Conservation (phyloP, 2,329 filamentous ascomycete species). For the Pezicula neosporulosa region DNA sequence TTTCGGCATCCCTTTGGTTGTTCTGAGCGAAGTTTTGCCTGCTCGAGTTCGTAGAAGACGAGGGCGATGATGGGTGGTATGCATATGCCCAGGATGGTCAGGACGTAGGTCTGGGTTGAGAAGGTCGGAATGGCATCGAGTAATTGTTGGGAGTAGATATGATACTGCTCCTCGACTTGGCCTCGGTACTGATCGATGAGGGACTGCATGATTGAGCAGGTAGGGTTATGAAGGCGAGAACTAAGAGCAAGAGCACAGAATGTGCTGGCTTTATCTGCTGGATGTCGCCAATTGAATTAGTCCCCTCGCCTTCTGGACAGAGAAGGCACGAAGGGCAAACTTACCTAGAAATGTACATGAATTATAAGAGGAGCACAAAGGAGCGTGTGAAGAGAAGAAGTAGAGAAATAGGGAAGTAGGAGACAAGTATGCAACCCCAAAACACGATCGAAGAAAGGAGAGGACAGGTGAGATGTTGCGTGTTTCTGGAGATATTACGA, state of each 20-base stretch:
- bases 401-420: conserved; percentile 2
- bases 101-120: conserved; percentile 26
- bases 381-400: conserved; percentile 18
- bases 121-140: conserved; percentile 21
- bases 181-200: conserved; percentile 22
- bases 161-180: conserved; percentile 21
- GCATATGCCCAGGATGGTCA: conserved; percentile 26
- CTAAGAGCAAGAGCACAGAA: conserved; percentile 13
- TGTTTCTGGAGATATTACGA: neutral
- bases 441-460: conserved; percentile 2
- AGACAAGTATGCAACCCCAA: neutral
- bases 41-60: conserved; percentile 27
- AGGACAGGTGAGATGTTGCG: conserved; percentile 1
- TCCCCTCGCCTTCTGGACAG: neutral
- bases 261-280: conserved; percentile 22
- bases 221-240: neutral
- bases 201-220: conserved; percentile 17
- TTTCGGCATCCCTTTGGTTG: conserved; percentile 47
- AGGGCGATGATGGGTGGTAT: conserved; percentile 27
- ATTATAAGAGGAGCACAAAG: conserved; percentile 3
- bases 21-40: conserved; percentile 24
- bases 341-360: neutral
- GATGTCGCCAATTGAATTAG: neutral
- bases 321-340: neutral
- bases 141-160: conserved; percentile 23